These are phyloP conservation scores for Coemansia sp. DNA, from an alignment of 192 early-diverging fungal species.

Conservation along the genomic window DNA sequence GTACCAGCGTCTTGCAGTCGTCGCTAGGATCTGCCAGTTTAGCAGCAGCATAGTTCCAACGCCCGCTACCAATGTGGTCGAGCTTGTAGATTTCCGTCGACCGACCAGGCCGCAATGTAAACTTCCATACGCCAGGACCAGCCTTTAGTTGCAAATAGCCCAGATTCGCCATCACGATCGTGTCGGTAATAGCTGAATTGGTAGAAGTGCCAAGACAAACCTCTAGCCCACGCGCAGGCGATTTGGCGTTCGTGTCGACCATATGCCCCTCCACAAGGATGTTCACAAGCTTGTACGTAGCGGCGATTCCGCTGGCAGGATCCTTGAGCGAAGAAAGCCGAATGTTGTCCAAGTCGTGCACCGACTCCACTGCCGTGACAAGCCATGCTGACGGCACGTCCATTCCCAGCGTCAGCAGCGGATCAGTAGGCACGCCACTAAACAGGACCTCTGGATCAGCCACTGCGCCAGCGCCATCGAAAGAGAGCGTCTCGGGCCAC, in stretches of 20 bases:
- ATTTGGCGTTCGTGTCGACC: slow-evolving; percentile 62
- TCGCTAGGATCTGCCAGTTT: slow-evolving; percentile 20
- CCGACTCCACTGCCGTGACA: slow-evolving; percentile 73
- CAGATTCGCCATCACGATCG: slow-evolving; percentile 98
- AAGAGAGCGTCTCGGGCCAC: slow-evolving; percentile 60
- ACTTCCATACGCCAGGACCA: slow-evolving; percentile 83
- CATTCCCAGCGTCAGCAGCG: slow-evolving; percentile 83
- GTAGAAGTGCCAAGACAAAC: slow-evolving; percentile 75
- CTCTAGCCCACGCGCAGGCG: slow-evolving; percentile 90
- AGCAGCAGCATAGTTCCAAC: slow-evolving; percentile 43
- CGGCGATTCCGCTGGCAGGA: slow-evolving; percentile 58
- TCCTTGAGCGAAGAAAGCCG: slow-evolving; percentile 56
- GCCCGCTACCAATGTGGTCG: slow-evolving; percentile 30
- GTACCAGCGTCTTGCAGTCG: slow-evolving; percentile 48
- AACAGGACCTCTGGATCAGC: slow-evolving; percentile 65
- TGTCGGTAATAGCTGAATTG: slow-evolving; percentile 71
- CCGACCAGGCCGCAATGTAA: slow-evolving; percentile 77
- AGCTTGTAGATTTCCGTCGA: slow-evolving; percentile 79
- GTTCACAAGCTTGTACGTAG: slow-evolving; percentile 74
- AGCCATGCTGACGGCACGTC: slow-evolving; percentile 91
- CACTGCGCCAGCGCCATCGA: slow-evolving; percentile 55
- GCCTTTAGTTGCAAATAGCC: slow-evolving; percentile 97
- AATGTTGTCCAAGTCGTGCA: slow-evolving; percentile 94
- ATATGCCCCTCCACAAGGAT: slow-evolving; percentile 93
- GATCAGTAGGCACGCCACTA: slow-evolving; percentile 68